These are phyloP conservation scores for Glonium stellatum DNA, from an alignment of 495 filamentous ascomycete genomes.

Conservation along the genomic window DNA sequence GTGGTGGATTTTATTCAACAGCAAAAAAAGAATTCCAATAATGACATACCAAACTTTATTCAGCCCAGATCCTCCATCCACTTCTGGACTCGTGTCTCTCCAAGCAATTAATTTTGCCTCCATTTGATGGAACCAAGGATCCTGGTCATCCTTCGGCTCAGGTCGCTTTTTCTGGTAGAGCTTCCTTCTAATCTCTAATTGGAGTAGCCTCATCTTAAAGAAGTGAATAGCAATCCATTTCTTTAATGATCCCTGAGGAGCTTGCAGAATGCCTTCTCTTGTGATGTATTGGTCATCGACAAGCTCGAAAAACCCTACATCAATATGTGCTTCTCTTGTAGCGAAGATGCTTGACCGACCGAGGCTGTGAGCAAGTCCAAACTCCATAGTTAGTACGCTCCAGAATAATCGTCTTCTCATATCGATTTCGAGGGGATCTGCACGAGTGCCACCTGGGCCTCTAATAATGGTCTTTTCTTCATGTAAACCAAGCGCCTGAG, in stretches of 20 bases:
- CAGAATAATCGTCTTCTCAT: conserved; percentile 83
- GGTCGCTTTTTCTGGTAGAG: conserved; percentile 74
- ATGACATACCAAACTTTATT: conserved; percentile 54
- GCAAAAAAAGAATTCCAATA: not conserved
- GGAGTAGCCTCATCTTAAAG: conserved; percentile 81
- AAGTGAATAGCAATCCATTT: conserved; percentile 89
- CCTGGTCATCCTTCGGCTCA: conserved; percentile 62
- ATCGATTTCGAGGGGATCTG: conserved; percentile 68
- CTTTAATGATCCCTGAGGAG: conserved; percentile 56
- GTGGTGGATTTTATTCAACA: too few species aligned
- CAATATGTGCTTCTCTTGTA: conserved; percentile 66
- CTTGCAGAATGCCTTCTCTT: conserved; percentile 62
- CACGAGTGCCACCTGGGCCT: conserved; percentile 24
- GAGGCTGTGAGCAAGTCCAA: conserved; percentile 75
- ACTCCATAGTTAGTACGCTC: conserved; percentile 79
- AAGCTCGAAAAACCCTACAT: conserved; percentile 73
- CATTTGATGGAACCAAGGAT: conserved; percentile 84
- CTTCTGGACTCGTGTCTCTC: conserved; percentile 53
- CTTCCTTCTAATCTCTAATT: conserved; percentile 75
- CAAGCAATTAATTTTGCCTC: conserved; percentile 68
- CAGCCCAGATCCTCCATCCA: conserved; percentile 58
- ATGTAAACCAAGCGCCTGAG: conserved; percentile 74
- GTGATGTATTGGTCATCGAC: conserved; percentile 77
- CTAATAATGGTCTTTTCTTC: conserved; percentile 73
- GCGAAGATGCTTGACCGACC: conserved; percentile 79